Base-by-base conservation (phyloP, 1,284 basidiomycete species). In the Ceratobasidium theobromae region DNA sequence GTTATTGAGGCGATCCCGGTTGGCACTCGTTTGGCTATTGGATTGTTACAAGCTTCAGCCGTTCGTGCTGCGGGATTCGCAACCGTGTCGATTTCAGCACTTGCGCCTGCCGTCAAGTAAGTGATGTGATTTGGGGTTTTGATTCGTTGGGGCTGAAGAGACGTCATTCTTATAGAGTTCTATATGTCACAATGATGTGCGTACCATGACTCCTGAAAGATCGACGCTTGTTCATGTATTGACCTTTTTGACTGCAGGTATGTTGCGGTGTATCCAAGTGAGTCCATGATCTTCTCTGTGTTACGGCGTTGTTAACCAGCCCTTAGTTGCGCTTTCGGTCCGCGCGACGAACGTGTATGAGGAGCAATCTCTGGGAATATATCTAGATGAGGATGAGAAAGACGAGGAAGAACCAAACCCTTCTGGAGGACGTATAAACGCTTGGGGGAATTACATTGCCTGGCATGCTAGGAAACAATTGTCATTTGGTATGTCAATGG, bases 301-400 rank as follows among this genome's bases (percentile, higher is more conserved):
- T n/a, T 14, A 21, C 14, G 41, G 9, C 32, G 69, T 76, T 67
- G 69, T 72, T 8, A 45, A 33, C 53, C 1, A 41, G 32, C 1
- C 18, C 33, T 14, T 41, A 11, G 78, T 84, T 45, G 82, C 82
- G 18, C 74, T 85, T 64, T 82, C 81, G 71, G 92, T 99, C 9
- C 90, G 95, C n/a, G 86, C 91, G n/a, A 98, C 96, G 21, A 98
- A 98, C 75, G 96, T 98, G 0, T 98, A 98, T 76, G 96, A 99
- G 75, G 95, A 98, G 72, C 86, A 84, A 67, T 90, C 89, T 0
- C 80, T 94, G 12, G 93, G 93, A 0, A 78, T 95, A 35, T 95
- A 86, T 72, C 77, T 79, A 12, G 78, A 83, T 6, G 75, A 74
- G 4, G 72, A 75, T 0, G 73, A 77, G 2, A 78, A 82, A 0